Conservation (phyloP, 2,329 filamentous ascomycete genomes). For the Xylariales sp. region DNA sequence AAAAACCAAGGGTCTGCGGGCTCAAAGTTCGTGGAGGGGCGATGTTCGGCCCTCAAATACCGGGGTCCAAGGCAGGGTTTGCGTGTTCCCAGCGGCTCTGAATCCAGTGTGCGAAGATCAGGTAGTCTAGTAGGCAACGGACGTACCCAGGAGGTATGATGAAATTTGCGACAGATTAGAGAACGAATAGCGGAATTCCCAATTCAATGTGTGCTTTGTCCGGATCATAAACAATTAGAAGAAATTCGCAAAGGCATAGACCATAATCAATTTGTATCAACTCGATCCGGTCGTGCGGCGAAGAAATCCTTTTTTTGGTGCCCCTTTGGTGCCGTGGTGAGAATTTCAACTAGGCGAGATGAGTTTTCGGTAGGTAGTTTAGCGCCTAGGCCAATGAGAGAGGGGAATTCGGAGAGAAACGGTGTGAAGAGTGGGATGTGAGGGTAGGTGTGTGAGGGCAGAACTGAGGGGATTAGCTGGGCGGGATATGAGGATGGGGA, state of each 20-base stretch:
- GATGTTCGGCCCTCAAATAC: slow-evolving; percentile 23
- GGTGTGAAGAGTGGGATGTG: slow-evolving; percentile 17
- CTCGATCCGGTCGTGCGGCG: slow-evolving; percentile 22
- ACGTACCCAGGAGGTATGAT: not conserved
- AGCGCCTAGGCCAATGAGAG: slow-evolving; percentile 12
- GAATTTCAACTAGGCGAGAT: not conserved
- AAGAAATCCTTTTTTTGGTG: slow-evolving; percentile 9
- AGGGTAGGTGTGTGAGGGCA: not conserved
- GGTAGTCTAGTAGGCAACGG: not conserved
- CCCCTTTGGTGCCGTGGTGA: not conserved
- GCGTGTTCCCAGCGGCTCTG: slow-evolving; percentile 9
- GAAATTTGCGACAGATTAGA: not conserved
- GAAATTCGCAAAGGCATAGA: not conserved
- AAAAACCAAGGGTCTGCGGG: slow-evolving; percentile 6
- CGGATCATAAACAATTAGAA: not conserved
- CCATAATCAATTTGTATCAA: slow-evolving; percentile 12
- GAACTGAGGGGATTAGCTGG: slow-evolving; percentile 35
- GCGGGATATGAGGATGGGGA: slow-evolving; percentile 7
- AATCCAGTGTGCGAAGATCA: not conserved
- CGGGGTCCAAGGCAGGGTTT: slow-evolving; percentile 18
- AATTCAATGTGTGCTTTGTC: not conserved
- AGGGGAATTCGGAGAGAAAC: slow-evolving; percentile 13
- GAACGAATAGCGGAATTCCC: not conserved
- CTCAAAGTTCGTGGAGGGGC: slow-evolving; percentile 13
- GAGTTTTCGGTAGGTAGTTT: slow-evolving; percentile 1